These are phyloP conservation scores for Penicillium lagena DNA, from an alignment of 495 filamentous ascomycete genomes.

Conservation along the genomic window DNA sequence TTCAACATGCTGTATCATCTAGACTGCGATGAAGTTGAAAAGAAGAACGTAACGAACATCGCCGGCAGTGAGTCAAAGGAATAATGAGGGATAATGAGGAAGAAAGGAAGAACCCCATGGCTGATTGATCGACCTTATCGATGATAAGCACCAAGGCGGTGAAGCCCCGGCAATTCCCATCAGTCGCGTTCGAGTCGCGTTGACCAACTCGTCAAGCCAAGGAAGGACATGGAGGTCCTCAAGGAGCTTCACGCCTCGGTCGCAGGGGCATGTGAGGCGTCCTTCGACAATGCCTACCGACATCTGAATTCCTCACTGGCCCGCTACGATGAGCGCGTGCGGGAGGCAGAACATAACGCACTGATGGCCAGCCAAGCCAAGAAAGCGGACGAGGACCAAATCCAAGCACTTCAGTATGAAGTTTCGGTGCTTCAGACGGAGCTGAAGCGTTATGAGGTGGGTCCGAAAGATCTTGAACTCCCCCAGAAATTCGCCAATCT, in stretches of 20 bases:
- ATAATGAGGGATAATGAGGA: too few species aligned
- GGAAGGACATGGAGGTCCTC: conserved; percentile 27
- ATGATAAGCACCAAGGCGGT: conserved; percentile 10
- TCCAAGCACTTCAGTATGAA: conserved; percentile 20
- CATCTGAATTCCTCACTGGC: conserved; percentile 19
- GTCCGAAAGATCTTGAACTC: conserved; percentile 4
- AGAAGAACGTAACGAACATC: too few species aligned
- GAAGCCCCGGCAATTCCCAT: not conserved
- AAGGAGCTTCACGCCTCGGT: conserved; percentile 29
- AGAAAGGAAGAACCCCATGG: not conserved
- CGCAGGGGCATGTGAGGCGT: conserved; percentile 19
- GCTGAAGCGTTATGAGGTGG: conserved; percentile 10
- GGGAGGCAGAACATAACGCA: conserved; percentile 15
- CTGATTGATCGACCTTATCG: conserved; percentile 7
- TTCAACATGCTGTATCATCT: conserved; percentile 36
- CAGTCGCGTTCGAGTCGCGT: not conserved
- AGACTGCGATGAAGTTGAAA: too few species aligned
- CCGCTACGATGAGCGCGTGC: conserved; percentile 11
- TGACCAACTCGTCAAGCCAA: not conserved
- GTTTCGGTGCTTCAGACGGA: conserved; percentile 17
- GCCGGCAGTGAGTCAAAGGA: too few species aligned
- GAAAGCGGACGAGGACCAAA: conserved; percentile 9
- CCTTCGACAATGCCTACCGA: conserved; percentile 26
- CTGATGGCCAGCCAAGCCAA: conserved; percentile 15
- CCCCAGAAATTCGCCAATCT: conserved; percentile 8